Base-by-base conservation (phyloP, 2,329 filamentous ascomycete species). In the Curvularia sp. region DNA sequence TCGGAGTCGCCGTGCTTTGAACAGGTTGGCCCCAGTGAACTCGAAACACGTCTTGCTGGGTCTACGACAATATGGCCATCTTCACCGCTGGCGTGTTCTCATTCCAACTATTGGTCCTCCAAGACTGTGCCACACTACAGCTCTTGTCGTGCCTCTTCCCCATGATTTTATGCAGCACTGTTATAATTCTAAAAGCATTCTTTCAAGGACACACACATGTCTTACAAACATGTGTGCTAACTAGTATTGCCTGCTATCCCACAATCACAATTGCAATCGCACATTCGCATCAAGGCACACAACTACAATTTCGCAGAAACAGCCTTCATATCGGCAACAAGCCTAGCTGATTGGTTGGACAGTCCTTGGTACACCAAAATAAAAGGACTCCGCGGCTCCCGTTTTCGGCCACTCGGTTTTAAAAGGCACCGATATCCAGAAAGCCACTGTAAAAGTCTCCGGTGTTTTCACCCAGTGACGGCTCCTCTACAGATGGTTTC, bases 61-160 rank as follows among this genome's bases (percentile, higher is more conserved):
- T 20, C 43, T n/a, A 49, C 26, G 31, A 55, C 10, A 3, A n/a
- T 46, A 38, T 12, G 39, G 49, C 49, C 24, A 18, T 30, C 48
- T 39, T 12, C 35, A 30, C 10, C 28, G n/a, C 22, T 39, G 47
- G 30, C 54, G 38, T 44, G 35, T 48, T 51, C 51, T 42, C 30
- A 33, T 39, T 28, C 47, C 58, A 42, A 58, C 49, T 13, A 39
- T 22, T 9, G 22, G n/a, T 28, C 26, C n/a, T 30, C 50, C 12
- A 24, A 53, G 41, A 28, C 47, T 22, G 50, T 54, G 55, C 58
- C 58, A 41, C 58, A 54, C 13, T 48, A 35, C 33, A 28, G 41
- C 41, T 48, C 30, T 28, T 28, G 49, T 52, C 35, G 50, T 18
- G n/a, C 20, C 26, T 46, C 42, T 6, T 10, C n/a, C 33, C 7